Base-by-base conservation (phyloP, 1,284 basidiomycete species). In the Heterobasidion annosum region DNA sequence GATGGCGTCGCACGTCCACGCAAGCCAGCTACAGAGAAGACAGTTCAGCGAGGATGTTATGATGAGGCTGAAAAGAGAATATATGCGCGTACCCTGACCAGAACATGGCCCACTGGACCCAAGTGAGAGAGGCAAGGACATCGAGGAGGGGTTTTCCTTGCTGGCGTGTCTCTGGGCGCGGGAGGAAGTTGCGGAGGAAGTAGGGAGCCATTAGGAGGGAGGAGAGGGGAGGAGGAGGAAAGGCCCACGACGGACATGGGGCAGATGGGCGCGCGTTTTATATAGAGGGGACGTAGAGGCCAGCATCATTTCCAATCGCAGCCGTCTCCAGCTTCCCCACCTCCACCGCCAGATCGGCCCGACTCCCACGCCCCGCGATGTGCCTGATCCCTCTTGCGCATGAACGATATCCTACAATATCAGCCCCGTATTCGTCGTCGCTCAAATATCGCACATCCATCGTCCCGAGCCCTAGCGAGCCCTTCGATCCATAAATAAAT, bases 31-130 rank as follows among this genome's bases (percentile, higher is more conserved):
- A 32, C 5, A 49, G 34, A 18, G 15, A 5, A 19, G 4, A n/a
- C 3, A 3, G 5, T 25, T 15, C 15, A 15, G 19, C 33, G 8
- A 32, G 12, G 4, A 15, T 35, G 25, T 25, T 25, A 1, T 25
- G 25, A 25, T 25, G 25, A 25, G 12, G 15, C 15, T 49, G 3
- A 18, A 33, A 34, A 35, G 33, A 35, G 32, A 35, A 9, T 9
- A 34, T 34, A 40, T 51, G 50, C 19, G 62, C 69, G 15, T 58
- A 69, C 70, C 73, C 69, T 47, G 69, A 70, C 62, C 72, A 73
- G 68, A 79, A 78, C 54, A 74, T 67, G 5, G 70, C 63, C 73
- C 75, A 77, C 56, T 75, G 73, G 10, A 70, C 67, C 64, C 70
- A 73, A 6, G 66, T 67, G 13, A 76, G 64, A 16, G 71, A 65